phyloP scores from a whole-genome alignment of 1,284 basidiomycete genomes.

The Lentinus polychrous region DNA sequence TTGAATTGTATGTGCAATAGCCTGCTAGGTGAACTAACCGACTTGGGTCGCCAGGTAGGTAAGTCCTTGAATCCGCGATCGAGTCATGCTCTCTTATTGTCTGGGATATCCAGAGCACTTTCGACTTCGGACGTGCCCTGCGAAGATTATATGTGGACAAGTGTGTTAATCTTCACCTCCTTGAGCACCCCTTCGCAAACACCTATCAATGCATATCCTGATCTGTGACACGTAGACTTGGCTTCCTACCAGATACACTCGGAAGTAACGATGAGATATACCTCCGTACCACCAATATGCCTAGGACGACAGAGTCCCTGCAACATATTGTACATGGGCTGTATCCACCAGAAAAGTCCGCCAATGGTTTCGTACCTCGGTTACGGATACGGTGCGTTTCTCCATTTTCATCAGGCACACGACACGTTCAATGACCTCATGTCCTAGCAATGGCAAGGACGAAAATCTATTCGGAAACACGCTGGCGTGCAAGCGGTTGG shows the following conservation, averaged over 20 bases:
- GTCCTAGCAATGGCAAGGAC: conserved; percentile 53
- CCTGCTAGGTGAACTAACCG: conserved; percentile 74
- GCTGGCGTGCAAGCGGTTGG: conserved; percentile 59
- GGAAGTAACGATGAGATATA: conserved; percentile 47
- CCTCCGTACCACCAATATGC: conserved; percentile 70
- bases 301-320: conserved; percentile 71
- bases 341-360: conserved; percentile 52
- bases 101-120: conserved; percentile 47
- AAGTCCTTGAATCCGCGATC: not conserved
- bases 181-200: too few relatives aligned
- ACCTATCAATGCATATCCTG: too few relatives aligned
- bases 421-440: not conserved
- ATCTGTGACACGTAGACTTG: conserved; percentile 36
- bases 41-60: conserved; percentile 61
- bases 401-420: not conserved
- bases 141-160: conserved; percentile 65
- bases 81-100: not conserved
- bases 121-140: conserved; percentile 54
- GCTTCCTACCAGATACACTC: conserved; percentile 54
- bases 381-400: conserved; percentile 48
- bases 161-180: conserved; percentile 35
- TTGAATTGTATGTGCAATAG: conserved; percentile 27
- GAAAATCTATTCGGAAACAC: conserved; percentile 74
- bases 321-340: conserved; percentile 70
- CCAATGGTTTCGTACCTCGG: conserved; percentile 37